Base-by-base conservation (phyloP, 371 early-diverging fungal species). In the Mortierella sp. region DNA sequence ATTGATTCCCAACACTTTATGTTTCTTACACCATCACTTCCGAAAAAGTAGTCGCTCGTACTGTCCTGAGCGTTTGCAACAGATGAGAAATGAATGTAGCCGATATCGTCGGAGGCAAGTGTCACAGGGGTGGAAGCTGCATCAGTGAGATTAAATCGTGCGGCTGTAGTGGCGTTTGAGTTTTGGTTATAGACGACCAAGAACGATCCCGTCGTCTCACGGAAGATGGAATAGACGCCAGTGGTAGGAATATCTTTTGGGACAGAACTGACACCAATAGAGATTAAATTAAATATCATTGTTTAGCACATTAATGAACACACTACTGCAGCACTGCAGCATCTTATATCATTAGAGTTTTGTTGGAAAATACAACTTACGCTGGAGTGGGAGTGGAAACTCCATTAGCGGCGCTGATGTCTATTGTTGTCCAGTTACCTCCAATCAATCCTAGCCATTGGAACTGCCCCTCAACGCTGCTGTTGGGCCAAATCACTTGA, bases 381-480 rank as follows among this genome's bases (percentile, higher is more conserved):
- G 74, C 74, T 40, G 59, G 32, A 16, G 41, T 38, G 4, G 75
- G 53, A 1, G 61, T 3, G 41, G 81, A 69, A n/a, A 78, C 28
- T 10, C 75, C 81, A 8, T 47, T 58, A 3, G 62, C 24, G 13
- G 81, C 69, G 32, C 53, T 55, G 36, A 81, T 62, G 15, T 47
- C 38, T 9, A 65, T 21, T 48, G 40, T 16, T n/a, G 69, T 72
- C 81, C 81, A 81, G 43, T 58, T 60, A 22, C 67, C 63, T 2
- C 57, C 48, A 36, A 13, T 63, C 47, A 81, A 32, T 36, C 81
- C 81, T 19, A 81, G 67, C 81, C 81, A 81, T 62, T 71, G 72
- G 66, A 81, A 81, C 57, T 66, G 65, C 9, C 81, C 81, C 32
- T 45, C 47, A 10, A 8, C 58, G 1, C 9, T 52, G 6, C 10